Conservation (phyloP, 2,329 filamentous ascomycete genomes). For the Alternaria sp. region DNA sequence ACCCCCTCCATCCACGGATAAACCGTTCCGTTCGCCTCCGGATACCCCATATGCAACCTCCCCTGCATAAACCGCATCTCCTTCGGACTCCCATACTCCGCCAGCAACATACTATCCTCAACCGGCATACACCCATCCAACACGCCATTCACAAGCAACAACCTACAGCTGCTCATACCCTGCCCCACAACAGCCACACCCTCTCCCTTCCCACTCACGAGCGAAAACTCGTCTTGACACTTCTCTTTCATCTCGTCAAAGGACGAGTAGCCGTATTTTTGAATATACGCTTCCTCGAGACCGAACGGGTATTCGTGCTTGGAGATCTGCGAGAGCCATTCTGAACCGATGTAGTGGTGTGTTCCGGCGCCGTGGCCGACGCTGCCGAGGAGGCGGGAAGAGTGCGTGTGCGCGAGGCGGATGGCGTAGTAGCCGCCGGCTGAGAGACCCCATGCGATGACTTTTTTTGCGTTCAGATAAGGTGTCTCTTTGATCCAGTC, state of each 20-base stretch:
- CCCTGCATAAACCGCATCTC: constrained; percentile 55
- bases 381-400: constrained; percentile 53
- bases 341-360: constrained; percentile 63
- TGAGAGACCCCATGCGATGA: constrained; percentile 62
- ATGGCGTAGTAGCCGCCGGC: constrained; percentile 66
- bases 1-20: constrained; percentile 43
- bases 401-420: constrained; percentile 63
- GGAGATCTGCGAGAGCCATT: constrained; percentile 61
- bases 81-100: constrained; percentile 61
- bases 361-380: constrained; percentile 62
- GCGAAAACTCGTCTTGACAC: constrained; percentile 58
- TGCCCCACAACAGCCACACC: constrained; percentile 45
- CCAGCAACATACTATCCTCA: constrained; percentile 62
- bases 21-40: constrained; percentile 38
- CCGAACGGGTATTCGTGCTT: constrained; percentile 66
- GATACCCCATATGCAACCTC: constrained; percentile 56
- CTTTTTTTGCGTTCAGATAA: constrained; percentile 54
- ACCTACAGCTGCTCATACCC: constrained; percentile 53
- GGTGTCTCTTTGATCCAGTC: constrained; percentile 57
- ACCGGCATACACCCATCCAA: constrained; percentile 67
- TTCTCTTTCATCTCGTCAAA: constrained; percentile 55
- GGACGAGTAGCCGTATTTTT: constrained; percentile 52
- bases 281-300: constrained; percentile 55
- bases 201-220: constrained; percentile 60
- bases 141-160: constrained; percentile 63